Conservation (phyloP, 176 grass and related monocot genomes). For the Bolboschoenus planiculmis region DNA sequence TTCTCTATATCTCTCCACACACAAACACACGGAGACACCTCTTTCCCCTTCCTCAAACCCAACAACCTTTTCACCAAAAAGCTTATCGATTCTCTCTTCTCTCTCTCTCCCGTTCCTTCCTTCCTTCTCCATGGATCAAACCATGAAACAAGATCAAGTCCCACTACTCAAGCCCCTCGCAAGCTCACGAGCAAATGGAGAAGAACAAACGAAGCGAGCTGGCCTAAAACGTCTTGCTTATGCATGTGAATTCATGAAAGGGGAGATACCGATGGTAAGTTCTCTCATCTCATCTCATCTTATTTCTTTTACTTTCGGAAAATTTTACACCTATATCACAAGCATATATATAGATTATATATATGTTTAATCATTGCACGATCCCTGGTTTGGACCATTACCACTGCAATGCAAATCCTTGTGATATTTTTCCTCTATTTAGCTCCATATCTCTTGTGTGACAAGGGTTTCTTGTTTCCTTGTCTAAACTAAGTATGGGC, state of each 20-base stretch:
- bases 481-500: conserved; percentile 26
- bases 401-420: not conserved
- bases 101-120: not conserved
- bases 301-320: not conserved
- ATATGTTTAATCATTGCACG: not conserved
- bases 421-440: not conserved
- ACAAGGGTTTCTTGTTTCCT: conserved; percentile 15
- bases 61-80: not conserved
- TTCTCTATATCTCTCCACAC: not conserved
- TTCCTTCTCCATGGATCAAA: conserved; percentile 3
- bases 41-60: not conserved
- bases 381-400: not conserved
- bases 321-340: not conserved
- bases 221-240: not conserved
- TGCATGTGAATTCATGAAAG: not conserved
- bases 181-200: conserved; percentile 1
- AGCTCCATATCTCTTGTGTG: conserved; percentile 19
- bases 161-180: not conserved
- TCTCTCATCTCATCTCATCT: not conserved
- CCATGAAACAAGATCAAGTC: conserved; percentile 5
- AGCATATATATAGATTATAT: not conserved
- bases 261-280: conserved; percentile 9
- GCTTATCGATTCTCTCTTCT: not conserved
- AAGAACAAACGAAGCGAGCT: not conserved
- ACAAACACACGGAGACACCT: no score